phyloP scores from a whole-genome alignment of 495 filamentous ascomycete species.

The Hapsidospora chrysogenum region DNA sequence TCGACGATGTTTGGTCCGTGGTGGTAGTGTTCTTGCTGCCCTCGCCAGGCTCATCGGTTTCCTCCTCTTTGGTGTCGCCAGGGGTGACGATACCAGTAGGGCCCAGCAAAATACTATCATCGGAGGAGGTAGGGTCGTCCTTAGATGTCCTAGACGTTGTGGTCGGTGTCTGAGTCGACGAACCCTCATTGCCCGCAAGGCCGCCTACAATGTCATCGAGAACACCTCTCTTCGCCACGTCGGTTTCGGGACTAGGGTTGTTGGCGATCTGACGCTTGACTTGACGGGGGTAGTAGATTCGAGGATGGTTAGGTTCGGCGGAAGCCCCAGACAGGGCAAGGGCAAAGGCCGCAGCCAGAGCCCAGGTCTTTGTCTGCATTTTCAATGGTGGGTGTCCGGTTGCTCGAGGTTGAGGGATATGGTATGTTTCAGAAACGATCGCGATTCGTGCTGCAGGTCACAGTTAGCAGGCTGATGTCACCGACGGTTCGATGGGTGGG shows the following conservation, averaged over 20 bases:
- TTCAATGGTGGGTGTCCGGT: conserved; percentile 1
- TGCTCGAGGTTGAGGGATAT: neutral
- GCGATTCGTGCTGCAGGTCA: too few species aligned
- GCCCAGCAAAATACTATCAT: conserved; percentile 13
- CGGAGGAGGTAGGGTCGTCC: conserved; percentile 1
- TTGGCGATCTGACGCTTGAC: conserved; percentile 40
- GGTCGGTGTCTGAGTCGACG: conserved; percentile 4
- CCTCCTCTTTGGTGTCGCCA: conserved; percentile 7
- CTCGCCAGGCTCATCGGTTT: neutral
- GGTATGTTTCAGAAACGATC: too few species aligned
- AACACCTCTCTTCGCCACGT: neutral
- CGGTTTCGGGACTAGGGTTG: conserved; percentile 6
- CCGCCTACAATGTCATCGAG: conserved; percentile 1
- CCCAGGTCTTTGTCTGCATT: conserved; percentile 29
- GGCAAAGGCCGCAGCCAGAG: conserved; percentile 34
- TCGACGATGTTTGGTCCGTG: neutral
- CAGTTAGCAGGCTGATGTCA: too few species aligned
- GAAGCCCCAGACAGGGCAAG: conserved; percentile 30
- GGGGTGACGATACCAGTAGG: conserved; percentile 17
- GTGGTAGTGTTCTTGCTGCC: neutral
- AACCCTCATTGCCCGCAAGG: conserved; percentile 2
- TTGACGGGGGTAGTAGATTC: conserved; percentile 42
- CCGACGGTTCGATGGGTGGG: too few species aligned
- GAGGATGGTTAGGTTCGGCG: conserved; percentile 27
- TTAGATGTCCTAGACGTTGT: too few species aligned